Evolutionary conservation across 768 basidiomycete species (phyloP).

Genomic region (Boletus pseudo-olivaceus): DNA sequence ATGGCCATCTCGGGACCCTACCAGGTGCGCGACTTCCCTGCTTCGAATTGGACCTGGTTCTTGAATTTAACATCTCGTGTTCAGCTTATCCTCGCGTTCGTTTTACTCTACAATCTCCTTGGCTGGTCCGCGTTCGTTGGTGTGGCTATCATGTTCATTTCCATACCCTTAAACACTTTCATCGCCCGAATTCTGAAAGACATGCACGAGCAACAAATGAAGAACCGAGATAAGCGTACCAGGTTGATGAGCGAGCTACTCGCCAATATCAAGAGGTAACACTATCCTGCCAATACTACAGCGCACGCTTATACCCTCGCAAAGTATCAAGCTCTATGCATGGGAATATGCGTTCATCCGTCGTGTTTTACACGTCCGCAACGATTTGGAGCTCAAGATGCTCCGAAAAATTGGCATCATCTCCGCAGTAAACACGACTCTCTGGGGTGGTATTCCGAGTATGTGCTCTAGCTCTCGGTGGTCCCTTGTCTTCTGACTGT

Average conservation of each 20-base stretch:
- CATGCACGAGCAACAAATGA: conserved; percentile 90
- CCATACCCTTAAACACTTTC: conserved; percentile 66
- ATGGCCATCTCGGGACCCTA: conserved; percentile 64
- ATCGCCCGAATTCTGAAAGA: conserved; percentile 72
- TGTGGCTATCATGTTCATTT: conserved; percentile 77
- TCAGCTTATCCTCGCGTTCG: conserved; percentile 79
- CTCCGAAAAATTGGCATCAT: conserved; percentile 31
- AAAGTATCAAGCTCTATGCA: conserved; percentile 84
- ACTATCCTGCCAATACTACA: background rate
- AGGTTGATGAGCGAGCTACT: conserved; percentile 88
- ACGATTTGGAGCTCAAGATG: conserved; percentile 43
- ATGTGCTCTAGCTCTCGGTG: conserved; percentile 2
- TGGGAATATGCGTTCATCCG: conserved; percentile 63
- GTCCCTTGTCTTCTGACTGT: background rate
- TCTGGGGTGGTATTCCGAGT: conserved; percentile 67
- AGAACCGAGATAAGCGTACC: conserved; percentile 80
- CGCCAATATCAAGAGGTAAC: conserved; percentile 78
- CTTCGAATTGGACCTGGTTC: background rate
- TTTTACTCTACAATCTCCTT: conserved; percentile 84
- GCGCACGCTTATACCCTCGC: background rate
- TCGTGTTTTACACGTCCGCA: conserved; percentile 74
- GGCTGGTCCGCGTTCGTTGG: conserved; percentile 92
- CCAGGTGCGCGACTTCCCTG: conserved; percentile 38
- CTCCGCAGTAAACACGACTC: conserved; percentile 56
- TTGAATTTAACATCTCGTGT: background rate